Base-by-base conservation (phyloP, 2,329 filamentous ascomycete species). In the Drechslerella coelobrocha region DNA sequence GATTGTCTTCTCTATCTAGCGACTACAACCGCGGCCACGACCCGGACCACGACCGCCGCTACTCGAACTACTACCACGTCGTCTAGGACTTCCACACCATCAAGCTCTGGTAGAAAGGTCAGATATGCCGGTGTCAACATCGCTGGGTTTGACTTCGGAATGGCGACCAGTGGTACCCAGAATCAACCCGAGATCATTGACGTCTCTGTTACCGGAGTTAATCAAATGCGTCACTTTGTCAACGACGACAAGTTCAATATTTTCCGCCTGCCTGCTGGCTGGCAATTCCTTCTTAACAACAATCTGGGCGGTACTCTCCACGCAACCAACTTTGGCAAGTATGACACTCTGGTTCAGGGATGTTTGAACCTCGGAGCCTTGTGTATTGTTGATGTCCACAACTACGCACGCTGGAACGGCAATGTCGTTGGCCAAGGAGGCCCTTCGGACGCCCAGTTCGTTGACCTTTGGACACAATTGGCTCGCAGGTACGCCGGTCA, bases 351-450 rank as follows among this genome's bases (percentile, higher is more conserved):
- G 7, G 79, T 88, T 21, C 81, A 86, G 73, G 81, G 80, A 24
- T 88, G 86, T 73, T 78, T 88, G 17, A 78, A 76, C 17, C 84
- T 84, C 0, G 85, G 84, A 21, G 83, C 85, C 1, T 78, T 81
- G 72, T 88, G 86, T 76, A 84, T 88, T 75, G 79, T 88, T 60
- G 85, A 88, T 74, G 76, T 81, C 50, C 78, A 80, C 73, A 79
- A 80, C 72, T 80, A 80, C 78, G 86, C 82, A 0, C 82, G 86
- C 51, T 88, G 84, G 81, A 83, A 89, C 73, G 84, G 84, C 12
- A 78, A 78, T 1, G 85, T 89, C 73, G 83, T 89, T 61, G 87
- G 87, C 0, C 86, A 89, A 75, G 86, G 86, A 21, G 87, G 86
- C 0, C 86, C 86, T 0, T 82, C 82, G 0, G 82, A 88, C 75